A percentile compares a stretch with the other conserved stretches of the same genome.
phyloP scores from a whole-genome alignment of 2,329 filamentous ascomycete species.

The Arthrobotrys entomopaga region DNA sequence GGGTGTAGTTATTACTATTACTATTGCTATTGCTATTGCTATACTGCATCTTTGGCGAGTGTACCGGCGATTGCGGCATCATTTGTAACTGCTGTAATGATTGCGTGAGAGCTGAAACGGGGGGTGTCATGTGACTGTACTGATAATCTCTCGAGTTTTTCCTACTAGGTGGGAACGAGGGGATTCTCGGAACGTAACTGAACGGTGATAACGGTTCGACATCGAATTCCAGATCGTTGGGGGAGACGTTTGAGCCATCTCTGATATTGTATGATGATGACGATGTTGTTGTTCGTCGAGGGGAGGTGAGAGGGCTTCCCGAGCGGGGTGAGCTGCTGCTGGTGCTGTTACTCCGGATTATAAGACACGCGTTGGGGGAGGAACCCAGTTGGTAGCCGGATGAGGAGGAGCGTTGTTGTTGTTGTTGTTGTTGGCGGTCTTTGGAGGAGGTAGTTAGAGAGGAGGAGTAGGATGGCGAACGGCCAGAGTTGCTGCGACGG shows the following conservation, averaged over 20 bases:
- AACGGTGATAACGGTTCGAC: conserved; percentile 47
- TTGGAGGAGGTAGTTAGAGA: conserved; percentile 38
- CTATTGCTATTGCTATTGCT: too few relatives aligned
- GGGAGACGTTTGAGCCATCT: background rate
- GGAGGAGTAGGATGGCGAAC: conserved; percentile 38
- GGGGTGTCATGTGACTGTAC: conserved; percentile 34
- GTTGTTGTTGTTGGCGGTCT: background rate
- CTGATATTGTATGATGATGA: background rate
- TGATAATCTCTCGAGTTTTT: conserved; percentile 42
- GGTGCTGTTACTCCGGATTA: conserved; percentile 40
- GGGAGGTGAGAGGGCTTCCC: conserved; percentile 27
- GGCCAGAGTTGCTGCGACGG: background rate
- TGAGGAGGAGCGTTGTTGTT: conserved; percentile 3
- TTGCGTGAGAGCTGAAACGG: conserved; percentile 29
- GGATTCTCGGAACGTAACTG: conserved; percentile 29
- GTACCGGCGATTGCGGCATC: background rate
- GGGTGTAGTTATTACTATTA: too few relatives aligned
- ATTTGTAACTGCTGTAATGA: conserved; percentile 16
- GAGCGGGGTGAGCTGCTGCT: conserved; percentile 29
- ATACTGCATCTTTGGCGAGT: background rate
- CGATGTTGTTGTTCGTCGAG: background rate
- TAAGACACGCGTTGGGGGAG: conserved; percentile 41
- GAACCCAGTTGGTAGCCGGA: conserved; percentile 7
- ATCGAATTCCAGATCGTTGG: conserved; percentile 49
- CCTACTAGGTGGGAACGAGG: conserved; percentile 24